Percentiles rank a stretch among this genome's conserved stretches.
Evolutionary conservation across 2,329 filamentous ascomycete species (phyloP).

Genomic region (Paramyrothecium sp.): DNA sequence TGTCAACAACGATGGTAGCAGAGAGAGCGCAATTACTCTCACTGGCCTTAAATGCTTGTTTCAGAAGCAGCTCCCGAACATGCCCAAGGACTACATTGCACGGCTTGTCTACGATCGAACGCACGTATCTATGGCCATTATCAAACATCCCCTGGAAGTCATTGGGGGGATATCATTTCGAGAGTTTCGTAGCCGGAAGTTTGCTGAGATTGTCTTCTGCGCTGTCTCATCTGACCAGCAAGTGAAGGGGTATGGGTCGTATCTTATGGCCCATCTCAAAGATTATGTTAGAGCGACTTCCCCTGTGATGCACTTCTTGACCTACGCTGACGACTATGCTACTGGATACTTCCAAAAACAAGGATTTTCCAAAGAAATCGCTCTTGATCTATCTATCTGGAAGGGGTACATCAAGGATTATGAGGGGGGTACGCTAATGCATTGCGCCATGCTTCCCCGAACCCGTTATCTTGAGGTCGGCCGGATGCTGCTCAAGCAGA

Average conservation of each 20-base stretch:
- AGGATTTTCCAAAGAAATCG: conserved; percentile 93
- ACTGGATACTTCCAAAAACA: conserved; percentile 98
- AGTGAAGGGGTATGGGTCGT: conserved; percentile 90
- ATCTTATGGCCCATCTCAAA: conserved; percentile 91
- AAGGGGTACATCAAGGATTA: conserved; percentile 99
- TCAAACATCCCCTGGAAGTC: conserved; percentile 86
- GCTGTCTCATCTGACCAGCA: conserved; percentile 91
- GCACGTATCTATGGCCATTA: conserved; percentile 87
- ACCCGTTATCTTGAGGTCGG: conserved; percentile 84
- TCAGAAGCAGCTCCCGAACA: conserved; percentile 91
- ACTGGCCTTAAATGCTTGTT: conserved; percentile 95
- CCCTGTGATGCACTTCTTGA: conserved; percentile 91
- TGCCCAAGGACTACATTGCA: conserved; percentile 95
- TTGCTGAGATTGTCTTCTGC: conserved; percentile 94
- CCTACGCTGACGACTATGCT: conserved; percentile 92
- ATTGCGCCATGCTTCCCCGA: conserved; percentile 87
- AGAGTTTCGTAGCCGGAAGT: conserved; percentile 79
- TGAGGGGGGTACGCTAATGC: conserved; percentile 94
- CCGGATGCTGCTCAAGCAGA: conserved; percentile 88
- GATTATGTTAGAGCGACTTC: conserved; percentile 92
- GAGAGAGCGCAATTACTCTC: conserved; percentile 82
- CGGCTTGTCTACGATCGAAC: conserved; percentile 89
- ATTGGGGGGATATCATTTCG: conserved; percentile 89
- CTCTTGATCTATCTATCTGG: conserved; percentile 80
- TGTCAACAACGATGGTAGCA: conserved; percentile 84